These are phyloP conservation scores for Elongisporangium undulatum DNA, from an alignment of 352 stramenopile genomes.

Conservation along the genomic window DNA sequence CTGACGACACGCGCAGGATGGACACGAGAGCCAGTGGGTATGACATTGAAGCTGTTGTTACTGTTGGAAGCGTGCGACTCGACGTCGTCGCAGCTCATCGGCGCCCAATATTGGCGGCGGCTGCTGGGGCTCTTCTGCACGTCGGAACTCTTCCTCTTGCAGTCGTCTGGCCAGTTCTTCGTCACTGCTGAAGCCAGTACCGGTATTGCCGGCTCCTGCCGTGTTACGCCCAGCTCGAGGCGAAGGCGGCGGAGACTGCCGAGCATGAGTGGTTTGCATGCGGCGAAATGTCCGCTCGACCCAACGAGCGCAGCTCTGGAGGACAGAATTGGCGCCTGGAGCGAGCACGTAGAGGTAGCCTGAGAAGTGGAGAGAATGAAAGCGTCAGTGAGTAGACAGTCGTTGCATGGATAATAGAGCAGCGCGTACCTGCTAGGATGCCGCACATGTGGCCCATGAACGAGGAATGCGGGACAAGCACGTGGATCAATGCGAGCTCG, in stretches of 20 bases:
- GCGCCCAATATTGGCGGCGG: neutral
- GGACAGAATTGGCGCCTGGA: neutral
- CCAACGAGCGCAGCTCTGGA: neutral
- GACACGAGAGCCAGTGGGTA: too few relatives aligned
- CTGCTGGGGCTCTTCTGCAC: neutral
- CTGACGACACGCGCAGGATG: too few relatives aligned
- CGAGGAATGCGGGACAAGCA: conserved; percentile 76
- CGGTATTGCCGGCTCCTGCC: too few relatives aligned
- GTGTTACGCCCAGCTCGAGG: neutral
- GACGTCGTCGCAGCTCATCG: conserved; percentile 4
- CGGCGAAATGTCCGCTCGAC: neutral
- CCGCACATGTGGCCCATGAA: conserved; percentile 86
- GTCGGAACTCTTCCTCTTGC: conserved; percentile 6
- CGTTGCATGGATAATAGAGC: neutral
- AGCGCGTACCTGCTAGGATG: conserved; percentile 64
- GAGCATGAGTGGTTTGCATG: neutral
- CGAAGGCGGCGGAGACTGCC: neutral
- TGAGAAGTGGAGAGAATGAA: neutral
- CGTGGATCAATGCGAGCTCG: conserved; percentile 81
- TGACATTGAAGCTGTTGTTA: too few relatives aligned
- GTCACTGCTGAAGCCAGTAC: neutral
- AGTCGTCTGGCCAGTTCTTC: conserved; percentile 5
- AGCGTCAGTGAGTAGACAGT: too few relatives aligned
- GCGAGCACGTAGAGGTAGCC: neutral
- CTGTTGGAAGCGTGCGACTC: conserved; percentile 3